Conservation (phyloP, 1,284 basidiomycete genomes). For the Chalciporus sp. region DNA sequence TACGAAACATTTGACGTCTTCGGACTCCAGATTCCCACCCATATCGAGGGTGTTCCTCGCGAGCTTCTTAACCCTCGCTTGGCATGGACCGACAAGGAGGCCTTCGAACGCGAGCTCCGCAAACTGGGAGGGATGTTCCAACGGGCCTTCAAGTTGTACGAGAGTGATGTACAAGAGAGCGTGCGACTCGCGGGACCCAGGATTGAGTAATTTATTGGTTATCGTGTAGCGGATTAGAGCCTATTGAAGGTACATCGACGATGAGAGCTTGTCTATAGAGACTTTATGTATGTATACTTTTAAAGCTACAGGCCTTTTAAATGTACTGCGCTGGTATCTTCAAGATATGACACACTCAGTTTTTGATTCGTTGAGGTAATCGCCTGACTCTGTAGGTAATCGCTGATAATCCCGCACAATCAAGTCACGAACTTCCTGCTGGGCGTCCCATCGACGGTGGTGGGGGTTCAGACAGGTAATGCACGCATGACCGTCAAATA, state of each 20-base stretch:
- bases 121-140: constrained; percentile 92
- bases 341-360: constrained; percentile 21
- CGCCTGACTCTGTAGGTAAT: neutral
- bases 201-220: constrained; percentile 22
- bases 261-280: neutral
- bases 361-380: constrained; percentile 9
- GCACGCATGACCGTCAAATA: constrained; percentile 30
- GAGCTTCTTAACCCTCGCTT: constrained; percentile 86
- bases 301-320: neutral
- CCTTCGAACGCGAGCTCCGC: constrained; percentile 82
- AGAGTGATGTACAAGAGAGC: constrained; percentile 78
- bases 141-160: constrained; percentile 90
- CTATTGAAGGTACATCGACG: neutral
- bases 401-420: constrained; percentile 11
- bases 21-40: constrained; percentile 80
- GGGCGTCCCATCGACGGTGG: constrained; percentile 22
- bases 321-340: neutral
- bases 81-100: constrained; percentile 86
- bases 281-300: neutral
- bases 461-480: constrained; percentile 23
- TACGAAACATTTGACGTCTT: constrained; percentile 86
- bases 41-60: constrained; percentile 81
- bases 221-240: neutral
- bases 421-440: constrained; percentile 13
- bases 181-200: constrained; percentile 79